Percentiles rank a stretch among this genome's conserved stretches.
Evolutionary conservation across 352 stramenopile species (phyloP).

Genomic region (Phytopythium ostracodes): DNA sequence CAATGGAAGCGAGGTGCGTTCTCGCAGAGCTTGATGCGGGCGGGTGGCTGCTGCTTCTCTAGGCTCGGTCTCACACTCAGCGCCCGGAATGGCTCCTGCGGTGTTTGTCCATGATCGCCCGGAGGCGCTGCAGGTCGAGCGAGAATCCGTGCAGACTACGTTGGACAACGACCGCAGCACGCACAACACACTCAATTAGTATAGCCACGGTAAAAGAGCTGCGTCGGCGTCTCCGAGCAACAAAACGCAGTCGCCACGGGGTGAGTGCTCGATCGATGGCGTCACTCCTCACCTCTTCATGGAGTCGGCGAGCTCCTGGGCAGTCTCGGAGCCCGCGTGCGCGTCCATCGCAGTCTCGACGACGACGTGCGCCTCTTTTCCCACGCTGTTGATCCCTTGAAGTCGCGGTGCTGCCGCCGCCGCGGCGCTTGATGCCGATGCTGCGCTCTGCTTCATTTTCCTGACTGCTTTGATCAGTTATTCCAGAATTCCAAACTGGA

Average conservation of each 20-base stretch:
- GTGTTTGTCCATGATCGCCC: conserved; percentile 18
- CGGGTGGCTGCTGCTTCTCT: not conserved
- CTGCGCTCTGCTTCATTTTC: not conserved
- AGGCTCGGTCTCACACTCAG: not conserved
- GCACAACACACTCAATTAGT: too few species aligned
- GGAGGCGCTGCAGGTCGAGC: conserved; percentile 27
- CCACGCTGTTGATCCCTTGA: not conserved
- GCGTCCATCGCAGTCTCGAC: not conserved
- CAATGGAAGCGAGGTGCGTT: not conserved
- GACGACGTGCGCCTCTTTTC: not conserved
- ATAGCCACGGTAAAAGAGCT: too few species aligned
- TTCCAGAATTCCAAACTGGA: too few species aligned
- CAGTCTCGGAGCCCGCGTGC: not conserved
- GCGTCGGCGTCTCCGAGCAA: too few species aligned
- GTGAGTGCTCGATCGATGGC: too few species aligned
- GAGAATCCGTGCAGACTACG: conserved; percentile 36
- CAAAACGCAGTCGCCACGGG: too few species aligned
- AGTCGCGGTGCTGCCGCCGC: not conserved
- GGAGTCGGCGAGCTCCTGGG: conserved; percentile 17
- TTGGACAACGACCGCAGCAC: too few species aligned
- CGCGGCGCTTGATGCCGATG: not conserved
- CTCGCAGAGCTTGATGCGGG: not conserved
- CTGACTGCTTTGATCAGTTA: too few species aligned
- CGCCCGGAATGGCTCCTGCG: not conserved
- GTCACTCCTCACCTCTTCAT: conserved; percentile 23